Evolutionary conservation across 225 moss, liverwort and hornwort genomes (phyloP), one percentile per base, ranked within the genome.

Genomic region (Marchantia polymorpha): DNA sequence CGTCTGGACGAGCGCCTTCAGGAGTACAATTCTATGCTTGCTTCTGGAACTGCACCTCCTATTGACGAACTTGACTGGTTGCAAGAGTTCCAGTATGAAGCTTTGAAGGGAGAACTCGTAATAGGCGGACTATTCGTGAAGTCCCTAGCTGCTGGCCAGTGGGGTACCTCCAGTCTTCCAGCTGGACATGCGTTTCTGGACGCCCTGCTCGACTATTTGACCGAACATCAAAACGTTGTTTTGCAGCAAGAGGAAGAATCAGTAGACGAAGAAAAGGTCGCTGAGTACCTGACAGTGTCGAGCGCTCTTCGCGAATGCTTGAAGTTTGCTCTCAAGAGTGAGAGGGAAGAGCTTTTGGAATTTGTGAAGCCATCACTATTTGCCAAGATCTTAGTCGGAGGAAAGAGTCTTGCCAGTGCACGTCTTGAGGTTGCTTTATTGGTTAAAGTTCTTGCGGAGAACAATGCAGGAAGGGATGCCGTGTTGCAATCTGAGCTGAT

Each of bases 21-120:
- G 86, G 90, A 89, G 85, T 89, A 92, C 74, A 93, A 92, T 82
- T 83, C 86, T 53, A 39, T 89, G 39, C 89, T 99, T 48, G 94
- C 91, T 51, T 84, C 92, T 59, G 94, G 97, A 63, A 86, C 72
- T 61, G 89, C 88, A 64, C 90, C 87, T 58, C 79, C 90, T 22
- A 91, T 87, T 23, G 90, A 89, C 86, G 97, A 99, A 85, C 78
- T 91, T 55, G 95, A 95, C 72, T 99, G 97, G 97, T 78, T 99
- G 75, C 89, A 92, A 73, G 84, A 86, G 73, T 99, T 99, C 72
- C 84, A 85, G 19, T 95, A 92, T 67, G 86, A 93, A 72, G 93
- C 90, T 74, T 83, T 93, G 50, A 90, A 92, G 87, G 89, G 88
- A 82, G 94, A 99, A 78, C 91, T 93, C n/a, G 88, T 90, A 55